Evolutionary conservation across 768 basidiomycete species (phyloP).

Genomic region (Leccinum fibrillosum): DNA sequence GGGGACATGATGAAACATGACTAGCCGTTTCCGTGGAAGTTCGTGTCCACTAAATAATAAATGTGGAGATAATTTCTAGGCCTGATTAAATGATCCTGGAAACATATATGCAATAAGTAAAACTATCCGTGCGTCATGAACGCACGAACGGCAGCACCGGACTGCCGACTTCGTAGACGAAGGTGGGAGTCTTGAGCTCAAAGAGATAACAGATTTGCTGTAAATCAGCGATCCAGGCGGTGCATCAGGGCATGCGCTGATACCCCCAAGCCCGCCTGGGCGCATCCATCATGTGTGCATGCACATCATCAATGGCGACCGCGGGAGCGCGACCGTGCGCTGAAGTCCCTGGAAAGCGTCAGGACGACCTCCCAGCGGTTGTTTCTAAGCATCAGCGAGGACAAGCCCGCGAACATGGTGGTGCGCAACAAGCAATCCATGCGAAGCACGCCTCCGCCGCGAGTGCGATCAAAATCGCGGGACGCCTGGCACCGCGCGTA

Average conservation of each 20-base stretch:
- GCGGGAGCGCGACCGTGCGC: neutral
- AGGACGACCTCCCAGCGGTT: constrained; percentile 41
- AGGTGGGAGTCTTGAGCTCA: neutral
- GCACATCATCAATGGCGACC: neutral
- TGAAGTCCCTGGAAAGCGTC: constrained; percentile 40
- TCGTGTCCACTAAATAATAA: constrained; percentile 1
- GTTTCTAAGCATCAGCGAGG: constrained; percentile 35
- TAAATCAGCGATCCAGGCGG: neutral
- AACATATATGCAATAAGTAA: constrained; percentile 9
- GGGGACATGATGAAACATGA: neutral
- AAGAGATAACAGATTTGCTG: constrained; percentile 2
- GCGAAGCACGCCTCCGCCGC: constrained; percentile 42
- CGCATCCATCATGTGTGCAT: neutral
- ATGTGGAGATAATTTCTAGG: neutral
- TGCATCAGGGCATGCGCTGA: neutral
- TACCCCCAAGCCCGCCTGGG: neutral
- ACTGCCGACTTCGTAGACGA: neutral
- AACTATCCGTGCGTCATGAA: neutral
- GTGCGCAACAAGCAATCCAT: constrained; percentile 49
- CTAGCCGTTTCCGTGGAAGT: constrained; percentile 1
- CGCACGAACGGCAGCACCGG: constrained; percentile 12
- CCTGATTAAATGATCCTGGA: constrained; percentile 2
- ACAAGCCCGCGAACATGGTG: constrained; percentile 51
- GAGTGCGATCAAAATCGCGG: constrained; percentile 32
- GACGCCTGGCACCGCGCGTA: constrained; percentile 45